Evolutionary conservation across 257 asterid species (phyloP), one percentile per base, ranked within the genome.

Genomic region (Craterostigma plantagineum): DNA sequence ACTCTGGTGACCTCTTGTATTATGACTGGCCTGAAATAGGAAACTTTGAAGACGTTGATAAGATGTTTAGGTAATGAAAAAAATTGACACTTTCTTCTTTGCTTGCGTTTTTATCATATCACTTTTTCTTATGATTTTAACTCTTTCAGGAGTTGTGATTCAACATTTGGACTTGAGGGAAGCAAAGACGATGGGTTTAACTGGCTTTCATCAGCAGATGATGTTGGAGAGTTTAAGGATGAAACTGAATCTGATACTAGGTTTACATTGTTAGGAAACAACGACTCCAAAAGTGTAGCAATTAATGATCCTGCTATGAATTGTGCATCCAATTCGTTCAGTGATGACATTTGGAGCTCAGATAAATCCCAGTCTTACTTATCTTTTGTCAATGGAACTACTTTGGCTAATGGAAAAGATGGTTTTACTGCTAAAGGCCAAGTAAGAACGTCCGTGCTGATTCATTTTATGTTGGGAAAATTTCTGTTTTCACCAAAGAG

Each of bases 31-130:
- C 92, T 46, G 92, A 82, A 45, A 70, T 82, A 49, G 91, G 71
- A 52, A 79, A 75, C 62, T 87, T 87, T 49, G 98, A 79, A 50
- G 95, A 79, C 47, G 81, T 79, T 42, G 93, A 82, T 63, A 65
- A 68, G 72, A 74, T 82, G 72, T 76, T 87, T 59, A 70, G 92
- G 95, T 83, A 79, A 64, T 53, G 10, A 43, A 53, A 18, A 36
- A 50, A 33, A 44, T 37, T 63, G 17, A 47, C n/a, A n/a, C n/a
- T 35, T 15, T 48, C 27, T 44, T 15, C 18, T 7, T 18, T 52
- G 34, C 23, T 50, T 42, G n/a, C n/a, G n/a, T 46, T 62, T 35
- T 36, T 37, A 36, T 42, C 46, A 33, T 18, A 36, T 44, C 50
- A 14, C 40, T 38, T 30, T 47, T 42, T 23, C 57, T 57, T 35